These are phyloP conservation scores for Medakamo hakoo DNA, from an alignment of 139 green algal genomes.

Conservation along the genomic window DNA sequence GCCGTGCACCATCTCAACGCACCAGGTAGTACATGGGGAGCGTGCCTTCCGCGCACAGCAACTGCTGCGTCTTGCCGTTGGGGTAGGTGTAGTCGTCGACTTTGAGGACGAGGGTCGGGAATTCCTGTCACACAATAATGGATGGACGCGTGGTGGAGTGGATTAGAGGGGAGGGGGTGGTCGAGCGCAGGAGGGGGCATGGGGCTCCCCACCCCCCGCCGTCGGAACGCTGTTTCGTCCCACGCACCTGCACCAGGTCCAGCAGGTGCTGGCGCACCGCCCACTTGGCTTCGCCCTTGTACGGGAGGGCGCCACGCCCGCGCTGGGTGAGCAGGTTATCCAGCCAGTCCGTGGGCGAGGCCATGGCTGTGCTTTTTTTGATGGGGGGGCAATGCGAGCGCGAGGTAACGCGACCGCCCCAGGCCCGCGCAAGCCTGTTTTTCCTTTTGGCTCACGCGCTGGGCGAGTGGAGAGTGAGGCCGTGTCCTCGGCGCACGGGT, in stretches of 20 bases:
- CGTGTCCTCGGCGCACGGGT: too few species aligned
- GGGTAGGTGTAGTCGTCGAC: conserved; percentile 30
- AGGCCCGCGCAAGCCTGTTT: too few species aligned
- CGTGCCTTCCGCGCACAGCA: conserved; percentile 69
- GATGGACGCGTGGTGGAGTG: too few species aligned
- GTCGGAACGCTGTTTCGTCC: not conserved
- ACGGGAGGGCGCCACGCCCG: conserved; percentile 39
- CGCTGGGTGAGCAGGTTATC: not conserved
- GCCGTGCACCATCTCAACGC: not conserved
- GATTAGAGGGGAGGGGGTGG: too few species aligned
- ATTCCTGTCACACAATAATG: conserved; percentile 26
- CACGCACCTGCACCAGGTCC: conserved; percentile 38
- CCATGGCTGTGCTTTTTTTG: not conserved
- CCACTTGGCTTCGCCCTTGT: conserved; percentile 36
- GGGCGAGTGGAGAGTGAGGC: too few species aligned
- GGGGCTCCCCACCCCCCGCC: not conserved
- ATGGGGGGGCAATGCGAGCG: too few species aligned
- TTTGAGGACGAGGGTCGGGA: conserved; percentile 35
- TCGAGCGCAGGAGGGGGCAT: not conserved
- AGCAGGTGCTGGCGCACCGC: conserved; percentile 47
- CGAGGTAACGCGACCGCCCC: too few species aligned
- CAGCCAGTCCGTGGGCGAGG: not conserved
- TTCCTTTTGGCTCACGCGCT: too few species aligned
- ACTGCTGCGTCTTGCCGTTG: conserved; percentile 36
- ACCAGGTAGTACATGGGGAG: conserved; percentile 73